phyloP scores from a whole-genome alignment of 2,329 filamentous ascomycete species.

The Paraconiothyrium brasiliense region DNA sequence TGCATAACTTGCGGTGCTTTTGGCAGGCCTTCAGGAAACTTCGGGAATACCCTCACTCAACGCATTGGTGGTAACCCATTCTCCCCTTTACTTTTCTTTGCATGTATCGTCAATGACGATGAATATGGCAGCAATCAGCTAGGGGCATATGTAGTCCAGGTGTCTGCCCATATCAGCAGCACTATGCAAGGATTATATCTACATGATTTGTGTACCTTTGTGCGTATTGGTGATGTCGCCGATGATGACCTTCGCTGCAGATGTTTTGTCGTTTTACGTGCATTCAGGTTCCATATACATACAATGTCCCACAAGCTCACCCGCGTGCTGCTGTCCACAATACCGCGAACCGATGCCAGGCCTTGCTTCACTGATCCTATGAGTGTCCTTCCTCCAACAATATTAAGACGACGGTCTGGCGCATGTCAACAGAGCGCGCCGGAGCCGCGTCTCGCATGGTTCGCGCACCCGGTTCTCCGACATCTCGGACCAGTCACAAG shows the following conservation, averaged over 20 bases:
- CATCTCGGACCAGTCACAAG: no score
- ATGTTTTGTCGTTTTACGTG: neutral
- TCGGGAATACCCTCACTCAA: neutral
- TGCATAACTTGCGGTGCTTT: neutral
- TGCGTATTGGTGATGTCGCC: neutral
- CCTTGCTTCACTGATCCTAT: no score
- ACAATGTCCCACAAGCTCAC: no score
- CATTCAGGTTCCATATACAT: neutral
- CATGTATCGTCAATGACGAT: neutral
- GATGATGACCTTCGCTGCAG: neutral
- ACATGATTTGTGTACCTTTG: neutral
- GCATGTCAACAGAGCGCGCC: no score
- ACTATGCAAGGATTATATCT: neutral
- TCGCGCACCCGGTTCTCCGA: no score
- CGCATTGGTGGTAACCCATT: neutral
- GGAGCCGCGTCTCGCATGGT: no score
- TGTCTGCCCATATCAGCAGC: slow-evolving; percentile 1
- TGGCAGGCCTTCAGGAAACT: neutral
- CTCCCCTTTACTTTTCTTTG: neutral
- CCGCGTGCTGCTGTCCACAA: no score
- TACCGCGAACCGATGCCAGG: no score
- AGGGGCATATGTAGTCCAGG: slow-evolving; percentile 1
- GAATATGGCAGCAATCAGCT: neutral
- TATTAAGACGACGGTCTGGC: no score
- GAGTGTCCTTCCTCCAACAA: no score